Percentiles rank a stretch among this genome's conserved stretches.
Evolutionary conservation across 768 basidiomycete genomes (phyloP).

Genomic region (Udeniomyces megalosporus): DNA sequence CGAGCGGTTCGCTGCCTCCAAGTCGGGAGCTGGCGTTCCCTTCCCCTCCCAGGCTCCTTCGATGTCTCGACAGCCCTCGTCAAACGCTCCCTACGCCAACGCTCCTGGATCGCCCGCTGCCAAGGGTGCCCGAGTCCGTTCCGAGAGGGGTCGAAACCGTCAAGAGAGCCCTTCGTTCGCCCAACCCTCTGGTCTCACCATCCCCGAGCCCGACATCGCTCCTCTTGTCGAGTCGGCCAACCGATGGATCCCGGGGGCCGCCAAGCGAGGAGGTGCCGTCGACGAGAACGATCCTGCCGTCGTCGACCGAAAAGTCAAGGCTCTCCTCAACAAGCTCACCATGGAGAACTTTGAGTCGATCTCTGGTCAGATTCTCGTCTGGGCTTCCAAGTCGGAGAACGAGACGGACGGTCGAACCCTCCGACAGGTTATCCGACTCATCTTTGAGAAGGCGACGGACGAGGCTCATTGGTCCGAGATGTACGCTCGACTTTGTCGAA

Average conservation of each 20-base stretch:
- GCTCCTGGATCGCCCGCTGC: neutral
- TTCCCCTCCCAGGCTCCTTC: constrained; percentile 22
- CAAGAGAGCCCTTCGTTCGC: constrained; percentile 30
- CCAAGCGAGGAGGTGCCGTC: constrained; percentile 29
- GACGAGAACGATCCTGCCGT: constrained; percentile 62
- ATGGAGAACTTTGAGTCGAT: constrained; percentile 95
- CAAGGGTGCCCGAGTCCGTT: constrained; percentile 44
- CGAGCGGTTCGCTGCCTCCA: constrained; percentile 13
- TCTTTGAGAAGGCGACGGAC: constrained; percentile 95
- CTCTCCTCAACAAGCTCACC: constrained; percentile 82
- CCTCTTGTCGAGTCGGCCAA: constrained; percentile 67
- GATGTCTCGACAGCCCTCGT: constrained; percentile 43
- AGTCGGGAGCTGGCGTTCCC: constrained; percentile 13
- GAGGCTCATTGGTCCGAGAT: constrained; percentile 92
- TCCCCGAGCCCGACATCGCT: constrained; percentile 45
- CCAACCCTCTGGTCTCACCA: constrained; percentile 8
- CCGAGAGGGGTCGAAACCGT: constrained; percentile 72
- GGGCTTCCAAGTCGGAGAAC: constrained; percentile 84
- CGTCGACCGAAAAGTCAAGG: constrained; percentile 85
- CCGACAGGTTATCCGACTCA: constrained; percentile 86
- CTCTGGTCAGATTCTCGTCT: constrained; percentile 81
- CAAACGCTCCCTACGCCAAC: neutral
- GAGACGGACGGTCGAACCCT: constrained; percentile 88
- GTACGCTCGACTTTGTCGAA: constrained; percentile 87
- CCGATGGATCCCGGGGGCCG: constrained; percentile 51